Evolutionary conservation across 2,329 filamentous ascomycete species (phyloP), one percentile per base, ranked within the genome.

Genomic region (Arthrobotrys sinensis): DNA sequence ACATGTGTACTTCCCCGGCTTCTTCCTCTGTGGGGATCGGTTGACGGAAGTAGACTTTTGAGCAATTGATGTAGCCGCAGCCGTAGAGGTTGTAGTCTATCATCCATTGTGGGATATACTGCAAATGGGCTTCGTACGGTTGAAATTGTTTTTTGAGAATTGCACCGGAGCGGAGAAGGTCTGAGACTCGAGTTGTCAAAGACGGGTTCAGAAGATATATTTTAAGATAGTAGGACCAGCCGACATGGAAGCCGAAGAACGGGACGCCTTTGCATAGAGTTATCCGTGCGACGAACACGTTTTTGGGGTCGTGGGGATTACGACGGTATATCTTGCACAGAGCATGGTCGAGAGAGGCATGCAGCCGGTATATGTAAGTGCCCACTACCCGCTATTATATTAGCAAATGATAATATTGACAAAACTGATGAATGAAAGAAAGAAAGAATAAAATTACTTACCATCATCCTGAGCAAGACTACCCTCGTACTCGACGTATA

Each of bases 31-130:
- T 86, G 0, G 94, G 94, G 1, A 97, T 86, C 0, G 94, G 94
- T 1, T 87, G 87, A 68, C 96, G 90, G 82, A 97, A 97, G 32
- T 85, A 87, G 0, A 91, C 89, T 80, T 90, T 92, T 8, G 86
- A 86, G 62, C 90, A 91, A 75, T 95, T 89, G 80, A 98, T 90
- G 82, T 95, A 96, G 70, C 90, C 91, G 83, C 96, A 99, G 5
- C 96, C 96, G 83, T 97, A 98, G 80, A 99, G 86, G 83, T 97
- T 99, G 86, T 96, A 99, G 84, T 99, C 96, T 80, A 91, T 92
- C 96, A 99, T 98, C 89, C 96, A 99, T 85, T 99, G 96, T 8
- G 96, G 87, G 7, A 97, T 86, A 83, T 94, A 98, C 83, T 97
- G 93, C 79, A 98, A 84, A 83, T 99, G 96, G 16, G 93, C 94